These are phyloP conservation scores for Trypanosoma platydactyli DNA, from an alignment of 208 protist genomes.

Conservation along the genomic window DNA sequence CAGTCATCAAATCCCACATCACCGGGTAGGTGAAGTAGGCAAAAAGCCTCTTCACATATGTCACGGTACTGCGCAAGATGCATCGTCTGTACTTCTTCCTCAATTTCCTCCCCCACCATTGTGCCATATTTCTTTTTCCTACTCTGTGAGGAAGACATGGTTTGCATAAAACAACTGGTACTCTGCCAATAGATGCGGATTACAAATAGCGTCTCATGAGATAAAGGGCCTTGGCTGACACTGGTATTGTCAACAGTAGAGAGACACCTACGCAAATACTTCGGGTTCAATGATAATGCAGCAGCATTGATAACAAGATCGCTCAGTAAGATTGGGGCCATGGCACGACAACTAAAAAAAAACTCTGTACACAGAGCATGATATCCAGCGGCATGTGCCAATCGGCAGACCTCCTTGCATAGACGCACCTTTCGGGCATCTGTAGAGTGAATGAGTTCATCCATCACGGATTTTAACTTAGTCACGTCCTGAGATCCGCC, in stretches of 20 bases:
- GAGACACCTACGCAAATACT: slow-evolving; percentile 29
- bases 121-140: background rate
- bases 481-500: background rate
- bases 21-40: slow-evolving; percentile 20
- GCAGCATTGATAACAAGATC: slow-evolving; percentile 29
- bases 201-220: background rate
- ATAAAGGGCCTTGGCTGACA: background rate
- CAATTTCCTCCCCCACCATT: background rate
- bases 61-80: slow-evolving; percentile 17
- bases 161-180: slow-evolving; percentile 22
- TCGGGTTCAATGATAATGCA: slow-evolving; percentile 17
- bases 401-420: slow-evolving; percentile 28
- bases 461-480: slow-evolving; percentile 21
- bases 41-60: slow-evolving; percentile 21
- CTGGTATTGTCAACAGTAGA: slow-evolving; percentile 4
- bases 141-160: background rate
- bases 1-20: slow-evolving; percentile 26
- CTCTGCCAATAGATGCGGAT: slow-evolving; percentile 38
- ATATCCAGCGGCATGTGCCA: slow-evolving; percentile 28
- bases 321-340: slow-evolving; percentile 18
- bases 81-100: background rate
- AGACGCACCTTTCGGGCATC: slow-evolving; percentile 26
- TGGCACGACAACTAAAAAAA: slow-evolving; percentile 29
- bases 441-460: slow-evolving; percentile 25
- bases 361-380: slow-evolving; percentile 37